Conservation (phyloP, 139 green algal genomes). For the Picochlorum sp. region DNA sequence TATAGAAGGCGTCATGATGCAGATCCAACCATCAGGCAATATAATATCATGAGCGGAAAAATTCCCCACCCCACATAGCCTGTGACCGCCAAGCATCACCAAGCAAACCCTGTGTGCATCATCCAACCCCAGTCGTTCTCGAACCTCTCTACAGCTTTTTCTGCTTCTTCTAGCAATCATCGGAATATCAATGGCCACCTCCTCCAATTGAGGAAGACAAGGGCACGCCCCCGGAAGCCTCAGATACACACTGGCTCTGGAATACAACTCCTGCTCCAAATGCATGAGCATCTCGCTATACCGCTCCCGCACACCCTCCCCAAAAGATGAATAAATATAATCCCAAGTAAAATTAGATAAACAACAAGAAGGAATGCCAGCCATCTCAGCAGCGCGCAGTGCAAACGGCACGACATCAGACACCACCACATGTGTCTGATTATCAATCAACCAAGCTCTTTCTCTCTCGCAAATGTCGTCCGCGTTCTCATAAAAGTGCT, state of each 20-base stretch:
- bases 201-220: slow-evolving; percentile 8
- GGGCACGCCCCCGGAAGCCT: not conserved
- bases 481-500: not conserved
- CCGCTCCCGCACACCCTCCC: slow-evolving; percentile 19
- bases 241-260: slow-evolving; percentile 2
- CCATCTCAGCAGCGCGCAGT: slow-evolving; percentile 41
- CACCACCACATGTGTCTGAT: slow-evolving; percentile 24
- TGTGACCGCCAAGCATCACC: not conserved
- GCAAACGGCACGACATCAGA: slow-evolving; percentile 57
- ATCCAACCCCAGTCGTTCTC: not conserved
- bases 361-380: slow-evolving; percentile 41
- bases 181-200: not conserved
- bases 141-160: not conserved
- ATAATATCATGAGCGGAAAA: slow-evolving; percentile 34
- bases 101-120: not conserved
- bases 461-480: slow-evolving; percentile 38
- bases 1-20: slow-evolving; percentile 25
- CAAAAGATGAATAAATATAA: slow-evolving; percentile 46
- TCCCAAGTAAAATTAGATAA: slow-evolving; percentile 70
- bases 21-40: slow-evolving; percentile 53
- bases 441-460: slow-evolving; percentile 37
- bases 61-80: not conserved
- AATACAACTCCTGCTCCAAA: not conserved
- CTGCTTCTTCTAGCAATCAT: slow-evolving; percentile 3
- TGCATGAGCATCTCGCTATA: slow-evolving; percentile 7